These are phyloP conservation scores for Cynanchum wilfordii DNA, from an alignment of 257 asterid species.

Conservation along the genomic window DNA sequence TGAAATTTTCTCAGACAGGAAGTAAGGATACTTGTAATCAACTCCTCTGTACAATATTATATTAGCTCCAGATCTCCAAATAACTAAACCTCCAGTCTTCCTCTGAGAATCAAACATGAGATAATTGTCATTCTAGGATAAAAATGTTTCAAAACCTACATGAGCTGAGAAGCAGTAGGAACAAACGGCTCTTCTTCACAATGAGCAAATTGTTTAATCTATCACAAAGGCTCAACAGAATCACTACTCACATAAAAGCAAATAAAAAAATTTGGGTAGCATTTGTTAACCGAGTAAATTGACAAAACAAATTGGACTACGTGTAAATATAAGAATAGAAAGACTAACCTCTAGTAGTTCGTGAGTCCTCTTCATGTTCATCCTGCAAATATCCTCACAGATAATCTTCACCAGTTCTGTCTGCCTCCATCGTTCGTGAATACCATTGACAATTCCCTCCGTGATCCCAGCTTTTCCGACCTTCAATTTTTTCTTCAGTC, in stretches of 20 bases:
- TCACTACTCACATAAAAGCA: not conserved
- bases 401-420: conserved; percentile 68
- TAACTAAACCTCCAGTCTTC: conserved; percentile 91
- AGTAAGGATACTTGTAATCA: conserved; percentile 84
- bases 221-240: not conserved
- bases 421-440: conserved; percentile 96
- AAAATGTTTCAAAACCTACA: not conserved
- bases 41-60: conserved; percentile 84
- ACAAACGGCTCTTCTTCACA: not conserved
- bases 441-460: conserved; percentile 94
- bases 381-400: conserved; percentile 78
- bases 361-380: conserved; percentile 99
- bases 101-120: conserved; percentile 44
- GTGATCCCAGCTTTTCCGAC: conserved; percentile 89
- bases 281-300: not conserved
- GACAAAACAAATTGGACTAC: not conserved
- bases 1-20: conserved; percentile 32
- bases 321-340: too few relatives aligned
- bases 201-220: not conserved
- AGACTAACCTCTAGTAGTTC: conserved; percentile 69
- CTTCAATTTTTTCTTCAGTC: conserved; percentile 62
- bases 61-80: conserved; percentile 96
- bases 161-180: not conserved
- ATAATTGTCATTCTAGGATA: not conserved
- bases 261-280: not conserved